Conservation (phyloP, 2,329 filamentous ascomycete species). For the Neofusicoccum parvum region DNA sequence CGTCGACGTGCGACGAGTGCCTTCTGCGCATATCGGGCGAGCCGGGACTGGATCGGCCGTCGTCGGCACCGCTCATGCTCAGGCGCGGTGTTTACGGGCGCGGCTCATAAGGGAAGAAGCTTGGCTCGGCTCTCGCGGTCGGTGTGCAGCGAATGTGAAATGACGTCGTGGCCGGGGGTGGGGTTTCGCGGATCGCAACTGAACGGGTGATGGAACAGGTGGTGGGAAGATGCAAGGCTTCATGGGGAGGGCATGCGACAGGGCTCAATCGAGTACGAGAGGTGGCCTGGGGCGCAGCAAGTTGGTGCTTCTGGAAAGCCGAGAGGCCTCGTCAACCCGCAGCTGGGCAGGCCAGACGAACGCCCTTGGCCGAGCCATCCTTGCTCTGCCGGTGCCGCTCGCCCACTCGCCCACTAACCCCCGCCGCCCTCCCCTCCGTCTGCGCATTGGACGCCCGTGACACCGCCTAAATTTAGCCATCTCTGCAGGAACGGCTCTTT, state of each 20-base stretch:
- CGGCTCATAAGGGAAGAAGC: slow-evolving; percentile 6
- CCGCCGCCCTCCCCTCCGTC: not conserved
- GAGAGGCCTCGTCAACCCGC: slow-evolving; percentile 5
- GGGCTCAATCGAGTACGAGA: not conserved
- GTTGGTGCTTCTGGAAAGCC: slow-evolving; percentile 14
- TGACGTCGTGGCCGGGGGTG: slow-evolving; percentile 12
- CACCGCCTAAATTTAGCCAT: slow-evolving; percentile 4
- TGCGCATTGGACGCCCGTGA: not conserved
- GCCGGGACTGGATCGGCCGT: slow-evolving; percentile 23
- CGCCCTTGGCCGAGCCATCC: not conserved
- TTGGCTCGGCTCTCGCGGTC: not conserved
- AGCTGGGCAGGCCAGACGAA: slow-evolving; percentile 1
- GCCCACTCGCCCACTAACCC: not conserved
- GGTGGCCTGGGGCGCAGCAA: slow-evolving; percentile 12
- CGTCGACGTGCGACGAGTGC: slow-evolving; percentile 32
- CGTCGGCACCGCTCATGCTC: slow-evolving; percentile 34
- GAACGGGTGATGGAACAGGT: not conserved
- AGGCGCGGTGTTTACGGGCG: slow-evolving; percentile 19
- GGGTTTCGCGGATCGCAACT: not conserved
- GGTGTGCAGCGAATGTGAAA: not conserved
- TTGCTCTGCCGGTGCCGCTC: not conserved
- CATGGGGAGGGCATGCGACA: not conserved
- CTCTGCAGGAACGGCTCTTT: slow-evolving; percentile 6
- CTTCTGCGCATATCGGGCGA: slow-evolving; percentile 34
- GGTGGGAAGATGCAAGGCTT: not conserved